These are phyloP conservation scores for Cicer bijugum DNA, from an alignment of 306 rosid species.

Conservation along the genomic window DNA sequence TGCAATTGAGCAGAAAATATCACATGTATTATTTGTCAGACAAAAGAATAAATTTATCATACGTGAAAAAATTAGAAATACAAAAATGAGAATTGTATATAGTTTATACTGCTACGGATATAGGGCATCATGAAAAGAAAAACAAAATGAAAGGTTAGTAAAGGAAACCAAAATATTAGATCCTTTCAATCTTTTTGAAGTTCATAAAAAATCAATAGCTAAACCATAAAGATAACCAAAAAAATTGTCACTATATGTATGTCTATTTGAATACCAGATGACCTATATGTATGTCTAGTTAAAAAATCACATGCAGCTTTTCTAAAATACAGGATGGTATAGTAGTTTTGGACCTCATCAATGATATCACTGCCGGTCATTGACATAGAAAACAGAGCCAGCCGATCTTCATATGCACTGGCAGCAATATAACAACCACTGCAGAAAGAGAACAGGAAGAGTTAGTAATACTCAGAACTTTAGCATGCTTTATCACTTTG, in stretches of 20 bases:
- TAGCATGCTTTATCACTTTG: conserved; percentile 27
- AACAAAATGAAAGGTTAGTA: neutral
- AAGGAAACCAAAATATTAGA: conserved; percentile 36
- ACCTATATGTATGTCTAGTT: conserved; percentile 31
- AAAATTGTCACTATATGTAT: conserved; percentile 8
- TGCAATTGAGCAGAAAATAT: conserved; percentile 49
- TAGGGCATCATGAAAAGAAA: conserved; percentile 23
- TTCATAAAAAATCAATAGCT: conserved; percentile 22
- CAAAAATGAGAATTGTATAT: conserved; percentile 26
- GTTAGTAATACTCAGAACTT: conserved; percentile 29
- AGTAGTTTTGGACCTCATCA: conserved; percentile 64
- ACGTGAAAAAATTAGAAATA: conserved; percentile 22
- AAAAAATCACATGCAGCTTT: conserved; percentile 36
- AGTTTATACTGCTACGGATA: conserved; percentile 22
- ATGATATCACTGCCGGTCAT: conserved; percentile 65
- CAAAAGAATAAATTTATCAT: conserved; percentile 43
- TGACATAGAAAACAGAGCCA: conserved; percentile 90
- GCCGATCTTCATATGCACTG: conserved; percentile 79
- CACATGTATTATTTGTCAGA: conserved; percentile 34
- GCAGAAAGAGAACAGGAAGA: conserved; percentile 50
- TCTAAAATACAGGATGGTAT: conserved; percentile 39
- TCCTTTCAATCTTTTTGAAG: conserved; percentile 35
- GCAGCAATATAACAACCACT: conserved; percentile 96
- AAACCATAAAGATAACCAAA: conserved; percentile 16
- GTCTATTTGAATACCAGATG: conserved; percentile 20